Base-by-base conservation (phyloP, 768 basidiomycete species). In the Xerocomus brunneocitrinus region DNA sequence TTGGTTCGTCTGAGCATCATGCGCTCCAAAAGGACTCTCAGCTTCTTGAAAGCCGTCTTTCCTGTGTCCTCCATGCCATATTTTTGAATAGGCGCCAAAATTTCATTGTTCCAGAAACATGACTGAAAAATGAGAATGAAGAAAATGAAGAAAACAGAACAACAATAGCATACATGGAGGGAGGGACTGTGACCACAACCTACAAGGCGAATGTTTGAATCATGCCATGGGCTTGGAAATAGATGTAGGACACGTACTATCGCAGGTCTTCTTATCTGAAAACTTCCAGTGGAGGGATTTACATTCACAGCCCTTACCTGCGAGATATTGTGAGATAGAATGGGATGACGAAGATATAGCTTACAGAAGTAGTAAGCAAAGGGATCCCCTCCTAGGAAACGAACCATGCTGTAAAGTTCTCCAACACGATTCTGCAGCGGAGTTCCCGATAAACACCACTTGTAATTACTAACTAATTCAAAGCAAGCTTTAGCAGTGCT, bases 401-500 rank as follows among this genome's bases (percentile, higher is more conserved):
- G 78, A 42, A 98, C 82, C 39, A 97, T 79, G 68, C 94, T 97
- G 73, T 99, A 99, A 47, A 99, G 73, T 67, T 99, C 97, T 58
- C 97, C 97, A n/a, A 99, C 97, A 59, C 97, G 87, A 65, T 98
- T 98, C 69, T 99, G 95, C 8, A 99, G 75, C 0, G 95, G 95
- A 6, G 95, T 98, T 5, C 95, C 95, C 31, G 94, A 97, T 28
- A 99, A 76, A 71, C 97, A 99, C 97, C 97, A 99, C 55, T 83
- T 84, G 59, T 82, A 91, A 46, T 80, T 81, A 50, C 87, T 82
- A 58, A 85, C 71, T 10, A 99, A 76, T 51, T 93, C 89, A 67
- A 99, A 99, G 0, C 92, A 82, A n/a, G 94, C 95, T 70, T 95
- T 98, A 1, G 95, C 95, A 0, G 95, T 98, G 66, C 95, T 98